Percentiles rank a stretch among this genome's conserved stretches.
Evolutionary conservation across 2,329 filamentous ascomycete species (phyloP).

Genomic region (Colletotrichum sojae): DNA sequence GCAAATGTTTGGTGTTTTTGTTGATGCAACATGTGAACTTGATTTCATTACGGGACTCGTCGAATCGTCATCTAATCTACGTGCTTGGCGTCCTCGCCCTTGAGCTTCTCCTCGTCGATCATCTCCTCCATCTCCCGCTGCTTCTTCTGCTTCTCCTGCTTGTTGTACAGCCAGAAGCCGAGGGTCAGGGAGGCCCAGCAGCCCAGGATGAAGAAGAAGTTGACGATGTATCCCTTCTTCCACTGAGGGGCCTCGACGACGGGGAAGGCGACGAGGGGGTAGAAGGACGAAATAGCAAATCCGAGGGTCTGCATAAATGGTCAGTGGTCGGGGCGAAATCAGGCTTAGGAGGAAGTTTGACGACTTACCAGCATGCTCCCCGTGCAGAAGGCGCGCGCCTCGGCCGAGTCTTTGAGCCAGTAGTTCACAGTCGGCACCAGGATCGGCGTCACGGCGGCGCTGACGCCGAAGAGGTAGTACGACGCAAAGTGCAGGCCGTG

Average conservation of each 20-base stretch:
- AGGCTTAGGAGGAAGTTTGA: too few species aligned
- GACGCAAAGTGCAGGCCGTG: slow-evolving; percentile 41
- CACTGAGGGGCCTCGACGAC: slow-evolving; percentile 43
- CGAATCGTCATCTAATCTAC: slow-evolving; percentile 15
- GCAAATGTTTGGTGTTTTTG: too few species aligned
- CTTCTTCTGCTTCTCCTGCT: slow-evolving; percentile 32
- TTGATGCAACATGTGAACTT: not conserved
- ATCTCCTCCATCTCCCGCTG: not conserved
- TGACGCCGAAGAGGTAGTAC: slow-evolving; percentile 45
- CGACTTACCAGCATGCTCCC: slow-evolving; percentile 43
- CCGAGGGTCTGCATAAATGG: too few species aligned
- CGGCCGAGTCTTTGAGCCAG: slow-evolving; percentile 45
- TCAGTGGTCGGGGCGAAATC: too few species aligned
- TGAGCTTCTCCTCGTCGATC: slow-evolving; percentile 31
- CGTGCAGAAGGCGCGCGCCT: slow-evolving; percentile 44
- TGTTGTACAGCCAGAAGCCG: slow-evolving; percentile 33
- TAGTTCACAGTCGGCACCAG: slow-evolving; percentile 45
- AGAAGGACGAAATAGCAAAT: slow-evolving; percentile 42
- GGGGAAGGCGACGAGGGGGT: slow-evolving; percentile 42
- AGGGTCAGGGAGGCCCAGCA: slow-evolving; percentile 35
- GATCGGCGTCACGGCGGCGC: slow-evolving; percentile 45
- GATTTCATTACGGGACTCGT: not conserved
- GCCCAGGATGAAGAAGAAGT: slow-evolving; percentile 41
- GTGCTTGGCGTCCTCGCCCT: slow-evolving; percentile 26
- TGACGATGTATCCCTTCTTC: slow-evolving; percentile 45